These are phyloP conservation scores for Fusarium longipes DNA, from an alignment of 2,329 filamentous ascomycete species.

Conservation along the genomic window DNA sequence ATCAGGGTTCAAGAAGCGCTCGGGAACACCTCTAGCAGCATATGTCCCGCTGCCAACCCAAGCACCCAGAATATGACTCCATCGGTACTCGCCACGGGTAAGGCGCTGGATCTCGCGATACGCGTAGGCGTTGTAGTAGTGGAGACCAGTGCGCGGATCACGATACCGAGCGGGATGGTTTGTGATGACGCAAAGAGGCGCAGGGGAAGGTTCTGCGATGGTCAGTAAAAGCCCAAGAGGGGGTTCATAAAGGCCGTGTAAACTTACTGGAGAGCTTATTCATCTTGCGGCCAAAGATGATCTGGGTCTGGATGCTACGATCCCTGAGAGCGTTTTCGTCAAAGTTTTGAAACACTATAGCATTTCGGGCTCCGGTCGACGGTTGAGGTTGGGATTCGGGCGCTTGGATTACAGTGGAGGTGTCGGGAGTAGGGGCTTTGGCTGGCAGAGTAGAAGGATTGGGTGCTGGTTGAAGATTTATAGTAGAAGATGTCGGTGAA, in stretches of 20 bases:
- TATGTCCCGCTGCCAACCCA: constrained; percentile 78
- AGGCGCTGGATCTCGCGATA: constrained; percentile 86
- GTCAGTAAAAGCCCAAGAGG: constrained; percentile 2
- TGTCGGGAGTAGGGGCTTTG: constrained; percentile 18
- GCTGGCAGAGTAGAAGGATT: constrained; percentile 10
- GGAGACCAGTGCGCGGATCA: constrained; percentile 85
- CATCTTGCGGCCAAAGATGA: constrained; percentile 70
- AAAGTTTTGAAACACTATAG: constrained; percentile 71
- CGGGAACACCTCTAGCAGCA: constrained; percentile 82
- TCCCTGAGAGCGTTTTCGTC: constrained; percentile 67
- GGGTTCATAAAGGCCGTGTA: not conserved
- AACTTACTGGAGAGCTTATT: constrained; percentile 65
- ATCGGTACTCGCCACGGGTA: constrained; percentile 78
- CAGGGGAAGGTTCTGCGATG: constrained; percentile 60
- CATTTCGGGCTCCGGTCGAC: constrained; percentile 63
- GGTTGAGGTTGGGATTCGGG: constrained; percentile 42
- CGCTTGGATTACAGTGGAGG: constrained; percentile 26
- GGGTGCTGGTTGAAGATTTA: constrained; percentile 17
- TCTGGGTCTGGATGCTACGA: constrained; percentile 66
- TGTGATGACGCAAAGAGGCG: constrained; percentile 81
- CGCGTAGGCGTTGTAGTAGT: constrained; percentile 81
- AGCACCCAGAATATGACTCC: constrained; percentile 82
- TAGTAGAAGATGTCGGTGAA: constrained; percentile 2
- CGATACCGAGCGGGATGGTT: constrained; percentile 83
- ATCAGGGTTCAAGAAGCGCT: constrained; percentile 70